These are phyloP conservation scores for Plasmodium knowlesi DNA, from an alignment of 169 alveolate genomes.

Conservation along the genomic window DNA sequence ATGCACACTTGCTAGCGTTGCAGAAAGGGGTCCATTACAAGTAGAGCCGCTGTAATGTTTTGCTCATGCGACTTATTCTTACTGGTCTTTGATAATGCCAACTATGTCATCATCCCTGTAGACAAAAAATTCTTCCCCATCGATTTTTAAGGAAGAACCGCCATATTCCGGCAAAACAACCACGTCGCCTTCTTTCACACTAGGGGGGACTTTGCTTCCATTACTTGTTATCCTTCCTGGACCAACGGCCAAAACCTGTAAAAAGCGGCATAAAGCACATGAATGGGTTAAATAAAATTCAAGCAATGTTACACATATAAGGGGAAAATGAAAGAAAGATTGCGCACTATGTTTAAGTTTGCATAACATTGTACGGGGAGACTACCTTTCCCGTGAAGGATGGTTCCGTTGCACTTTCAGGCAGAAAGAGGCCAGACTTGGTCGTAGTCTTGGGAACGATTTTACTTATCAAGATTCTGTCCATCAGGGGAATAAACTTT, in stretches of 20 bases:
- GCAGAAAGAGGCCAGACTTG: constrained; percentile 87
- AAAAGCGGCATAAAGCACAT: not conserved
- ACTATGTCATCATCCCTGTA: constrained; percentile 89
- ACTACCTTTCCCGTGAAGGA: constrained; percentile 84
- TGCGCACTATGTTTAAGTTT: not conserved
- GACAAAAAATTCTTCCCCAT: constrained; percentile 87
- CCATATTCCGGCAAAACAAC: constrained; percentile 92
- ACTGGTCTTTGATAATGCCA: constrained; percentile 78
- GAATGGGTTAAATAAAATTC: not conserved
- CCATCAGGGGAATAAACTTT: constrained; percentile 87
- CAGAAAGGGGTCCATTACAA: not conserved
- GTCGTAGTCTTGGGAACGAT: constrained; percentile 84
- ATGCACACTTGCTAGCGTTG: not conserved
- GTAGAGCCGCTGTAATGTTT: not conserved
- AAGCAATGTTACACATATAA: not conserved
- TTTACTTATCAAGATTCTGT: constrained; percentile 87
- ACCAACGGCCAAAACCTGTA: constrained; percentile 84
- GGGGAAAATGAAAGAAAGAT: not conserved
- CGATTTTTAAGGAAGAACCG: constrained; percentile 88
- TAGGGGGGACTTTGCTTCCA: constrained; percentile 81
- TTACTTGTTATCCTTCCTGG: constrained; percentile 77
- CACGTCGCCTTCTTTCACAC: constrained; percentile 88
- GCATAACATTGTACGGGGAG: not conserved
- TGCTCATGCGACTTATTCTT: not conserved
- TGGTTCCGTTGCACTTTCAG: constrained; percentile 86